A percentile compares a stretch with the other conserved stretches of the same genome.
phyloP scores from a whole-genome alignment of 805 yeast genomes.

The Dipodascus albidus region DNA sequence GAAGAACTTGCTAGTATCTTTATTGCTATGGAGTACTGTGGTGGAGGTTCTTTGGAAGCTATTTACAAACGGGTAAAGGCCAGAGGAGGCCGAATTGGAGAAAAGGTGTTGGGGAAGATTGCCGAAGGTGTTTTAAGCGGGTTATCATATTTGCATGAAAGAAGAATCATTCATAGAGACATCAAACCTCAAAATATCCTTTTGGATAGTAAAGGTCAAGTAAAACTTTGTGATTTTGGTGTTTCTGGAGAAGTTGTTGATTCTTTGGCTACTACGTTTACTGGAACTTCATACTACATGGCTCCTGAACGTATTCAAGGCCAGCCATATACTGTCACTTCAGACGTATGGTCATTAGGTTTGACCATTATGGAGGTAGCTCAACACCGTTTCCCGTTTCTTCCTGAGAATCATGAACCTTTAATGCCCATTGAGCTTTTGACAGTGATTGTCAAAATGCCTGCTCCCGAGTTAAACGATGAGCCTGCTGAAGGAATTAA shows the following conservation, averaged over 20 bases:
- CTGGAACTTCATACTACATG: conserved; percentile 97
- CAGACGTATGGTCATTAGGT: conserved; percentile 96
- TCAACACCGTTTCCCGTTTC: conserved; percentile 79
- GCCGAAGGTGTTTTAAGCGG: conserved; percentile 83
- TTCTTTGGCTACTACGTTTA: conserved; percentile 89
- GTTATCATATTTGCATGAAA: conserved; percentile 74
- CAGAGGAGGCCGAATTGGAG: conserved; percentile 81
- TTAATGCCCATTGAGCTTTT: conserved; percentile 76
- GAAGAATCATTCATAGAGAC: conserved; percentile 85
- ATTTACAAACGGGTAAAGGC: conserved; percentile 67
- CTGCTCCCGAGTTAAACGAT: conserved; percentile 67
- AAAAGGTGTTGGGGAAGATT: conserved; percentile 81
- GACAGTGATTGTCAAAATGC: conserved; percentile 65
- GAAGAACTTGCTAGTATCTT: conserved; percentile 70
- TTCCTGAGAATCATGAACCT: conserved; percentile 37
- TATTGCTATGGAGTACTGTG: conserved; percentile 97
- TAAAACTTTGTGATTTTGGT: conserved; percentile 93
- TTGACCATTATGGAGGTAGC: conserved; percentile 89
- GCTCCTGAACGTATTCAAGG: conserved; percentile 97
- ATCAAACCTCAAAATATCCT: conserved; percentile 92
- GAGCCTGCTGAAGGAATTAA: conserved; percentile 60
- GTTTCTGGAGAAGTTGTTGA: conserved; percentile 96
- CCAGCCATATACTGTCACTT: conserved; percentile 86
- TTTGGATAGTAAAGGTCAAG: conserved; percentile 63
- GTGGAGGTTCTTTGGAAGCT: conserved; percentile 82